Base-by-base conservation (phyloP, 75 land plant species). In the Isoetes taiwanensis region DNA sequence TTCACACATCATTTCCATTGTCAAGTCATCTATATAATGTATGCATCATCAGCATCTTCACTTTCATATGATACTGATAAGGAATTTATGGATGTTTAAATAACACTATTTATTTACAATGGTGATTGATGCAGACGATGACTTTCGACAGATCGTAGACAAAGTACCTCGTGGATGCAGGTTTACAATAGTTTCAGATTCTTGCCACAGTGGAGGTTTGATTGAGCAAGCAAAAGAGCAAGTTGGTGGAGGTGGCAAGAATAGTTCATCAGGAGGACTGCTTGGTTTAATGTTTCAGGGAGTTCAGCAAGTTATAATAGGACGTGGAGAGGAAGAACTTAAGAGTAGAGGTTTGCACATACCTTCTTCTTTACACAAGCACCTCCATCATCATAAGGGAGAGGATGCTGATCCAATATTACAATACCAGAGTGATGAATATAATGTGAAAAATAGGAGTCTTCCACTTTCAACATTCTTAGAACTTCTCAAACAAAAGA, bases 181-280 rank as follows among this genome's bases (percentile, higher is more conserved):
- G 46, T 73, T 84, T 63, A 87, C 90, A 24, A 64, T 87, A 38
- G 11, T 87, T 32, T 81, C 94, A 5, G 94, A 87, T 62, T 87
- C 94, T n/a, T 90, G 96, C 61, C 96, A 90, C 67, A 90, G 96
- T 61, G 96, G 96, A 19, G 97, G 97, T 24, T 64, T 90, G 1
- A 70, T 90, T 34, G 82, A 74, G 29, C 58, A 75, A 26, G 62
- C 30, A 0, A 54, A 56, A 32, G 64, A 56, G 42, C 64, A 57
- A 14, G 28, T 65, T 6, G 67, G 67, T 14, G 24, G 35, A 12
- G 34, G 35, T 17, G n/a, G 57, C 24, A 4, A 17, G 25, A 2
- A 26, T 32, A 12, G 17, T 12, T 24, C 43, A 9, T n/a, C 41
- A 64, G 24, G 32, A 34, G 56, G 64, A 41, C n/a, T n/a, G n/a